Conservation (phyloP, 371 early-diverging fungal species). For the Rhizopus microsporus region DNA sequence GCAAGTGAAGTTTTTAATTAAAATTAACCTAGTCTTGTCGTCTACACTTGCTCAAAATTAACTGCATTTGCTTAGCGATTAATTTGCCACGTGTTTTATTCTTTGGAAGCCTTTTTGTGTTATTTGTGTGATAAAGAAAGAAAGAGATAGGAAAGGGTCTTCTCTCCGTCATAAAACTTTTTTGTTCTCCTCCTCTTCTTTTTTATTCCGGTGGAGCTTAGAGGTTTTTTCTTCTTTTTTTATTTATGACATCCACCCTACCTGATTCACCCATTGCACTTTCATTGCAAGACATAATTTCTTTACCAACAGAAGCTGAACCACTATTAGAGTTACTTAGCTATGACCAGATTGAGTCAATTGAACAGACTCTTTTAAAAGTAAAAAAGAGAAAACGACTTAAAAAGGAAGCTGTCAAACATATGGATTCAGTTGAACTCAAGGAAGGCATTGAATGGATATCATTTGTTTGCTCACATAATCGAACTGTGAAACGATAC, state of each 20-base stretch:
- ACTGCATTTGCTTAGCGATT: too few species aligned
- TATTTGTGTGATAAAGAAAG: too few species aligned
- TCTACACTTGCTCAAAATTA: too few species aligned
- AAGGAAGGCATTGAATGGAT: conserved; percentile 62
- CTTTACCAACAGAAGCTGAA: conserved; percentile 39
- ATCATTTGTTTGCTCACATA: conserved; percentile 62
- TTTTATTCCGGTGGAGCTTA: background rate
- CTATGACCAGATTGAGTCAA: conserved; percentile 35
- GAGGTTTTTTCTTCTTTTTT: conserved; percentile 1
- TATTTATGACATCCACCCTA: background rate
- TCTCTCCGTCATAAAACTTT: background rate
- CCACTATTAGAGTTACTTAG: conserved; percentile 32
- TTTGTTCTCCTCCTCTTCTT: conserved; percentile 2
- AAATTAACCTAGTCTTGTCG: too few species aligned
- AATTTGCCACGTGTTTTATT: conserved; percentile 12
- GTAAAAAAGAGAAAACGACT: conserved; percentile 38
- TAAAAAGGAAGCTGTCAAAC: conserved; percentile 16
- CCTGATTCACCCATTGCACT: conserved; percentile 31
- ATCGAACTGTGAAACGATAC: conserved; percentile 61
- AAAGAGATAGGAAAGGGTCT: background rate
- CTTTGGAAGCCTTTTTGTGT: conserved; percentile 9
- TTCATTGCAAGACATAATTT: conserved; percentile 38
- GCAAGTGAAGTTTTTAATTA: too few species aligned
- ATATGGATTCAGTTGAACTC: too few species aligned
- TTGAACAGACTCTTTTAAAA: conserved; percentile 40